Evolutionary conservation across 2,329 filamentous ascomycete species (phyloP), one percentile per base, ranked within the genome.

Genomic region (Cadophora malorum): DNA sequence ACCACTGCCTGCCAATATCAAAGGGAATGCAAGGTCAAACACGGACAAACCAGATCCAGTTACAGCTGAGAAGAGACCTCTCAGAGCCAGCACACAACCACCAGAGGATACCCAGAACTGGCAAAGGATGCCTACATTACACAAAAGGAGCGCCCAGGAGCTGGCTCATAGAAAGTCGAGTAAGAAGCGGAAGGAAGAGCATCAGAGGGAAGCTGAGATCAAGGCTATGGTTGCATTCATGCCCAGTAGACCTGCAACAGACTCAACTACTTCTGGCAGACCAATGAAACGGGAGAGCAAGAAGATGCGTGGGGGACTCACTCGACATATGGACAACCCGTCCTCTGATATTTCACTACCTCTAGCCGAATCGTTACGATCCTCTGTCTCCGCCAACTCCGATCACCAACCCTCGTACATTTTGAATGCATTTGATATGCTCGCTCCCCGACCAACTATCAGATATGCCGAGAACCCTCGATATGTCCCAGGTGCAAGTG

Each of bases 381-480:
- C 93, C 0, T 89, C 87, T 69, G 86, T 94, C 79, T 94, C 93
- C 0, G 90, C 89, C 58, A 85, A 88, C 67, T 91, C 91, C 0
- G 93, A 96, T 72, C 86, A 88, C 68, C 85, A 89, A 50, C 69
- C 73, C 65, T 90, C 92, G 0, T 98, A 91, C 83, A 93, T 90
- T 74, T 85, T 98, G 61, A 93, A 93, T 63, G 85, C 89, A 12
- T 84, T 97, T 63, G 91, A 92, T 70, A 87, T 92, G n/a, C 87
- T 97, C 70, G 90, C 92, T 10, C 95, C 96, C 6, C 88, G 94
- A 58, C 96, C 96, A 14, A 94, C 91, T 0, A 86, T 98, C 66
- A 90, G 90, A 69, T 93, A 90, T 78, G 87, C 90, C 4, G 85
- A 89, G 31, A 86, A 89, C 67, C 85, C 91, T 21, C 85, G 90